Conservation (phyloP, 169 alveolate genomes). For the Eimeria acervulina region DNA sequence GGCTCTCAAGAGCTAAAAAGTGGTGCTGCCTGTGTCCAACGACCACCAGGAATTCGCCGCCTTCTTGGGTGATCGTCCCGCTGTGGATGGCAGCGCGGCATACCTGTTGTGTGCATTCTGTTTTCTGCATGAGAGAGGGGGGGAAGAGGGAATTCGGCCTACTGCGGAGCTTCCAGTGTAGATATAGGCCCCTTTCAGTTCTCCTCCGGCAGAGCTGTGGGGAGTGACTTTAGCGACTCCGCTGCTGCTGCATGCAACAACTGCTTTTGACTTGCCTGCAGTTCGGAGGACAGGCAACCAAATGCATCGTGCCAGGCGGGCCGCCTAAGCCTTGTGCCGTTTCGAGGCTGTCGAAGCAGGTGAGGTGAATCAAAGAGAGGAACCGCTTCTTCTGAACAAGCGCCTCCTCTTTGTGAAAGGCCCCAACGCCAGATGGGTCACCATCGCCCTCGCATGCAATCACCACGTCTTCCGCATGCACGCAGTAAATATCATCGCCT, state of each 20-base stretch:
- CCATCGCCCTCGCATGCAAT: conserved; percentile 88
- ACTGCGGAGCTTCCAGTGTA: conserved; percentile 93
- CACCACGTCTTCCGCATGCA: conserved; percentile 88
- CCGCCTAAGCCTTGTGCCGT: conserved; percentile 24
- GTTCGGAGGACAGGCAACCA: conserved; percentile 42
- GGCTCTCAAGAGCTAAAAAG: conserved; percentile 81
- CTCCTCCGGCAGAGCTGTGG: conserved; percentile 56
- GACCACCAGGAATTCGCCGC: conserved; percentile 88
- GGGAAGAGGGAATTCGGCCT: not conserved
- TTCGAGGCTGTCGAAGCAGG: conserved; percentile 70
- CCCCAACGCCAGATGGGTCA: conserved; percentile 89
- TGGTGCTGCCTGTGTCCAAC: conserved; percentile 81
- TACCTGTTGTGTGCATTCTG: conserved; percentile 45
- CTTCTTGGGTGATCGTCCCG: conserved; percentile 90
- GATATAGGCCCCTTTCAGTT: conserved; percentile 92
- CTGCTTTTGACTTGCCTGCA: conserved; percentile 10
- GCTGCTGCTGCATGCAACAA: not conserved
- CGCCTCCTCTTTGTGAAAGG: conserved; percentile 66
- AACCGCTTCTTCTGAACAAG: conserved; percentile 54
- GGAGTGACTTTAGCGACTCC: not conserved
- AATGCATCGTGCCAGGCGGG: conserved; percentile 62
- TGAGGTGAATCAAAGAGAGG: conserved; percentile 27
- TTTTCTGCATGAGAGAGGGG: not conserved
- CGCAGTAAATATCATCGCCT: conserved; percentile 88
- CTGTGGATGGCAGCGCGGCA: conserved; percentile 96